These are phyloP conservation scores for Scorias spongiosa DNA, from an alignment of 2,329 filamentous ascomycete genomes.

Conservation along the genomic window DNA sequence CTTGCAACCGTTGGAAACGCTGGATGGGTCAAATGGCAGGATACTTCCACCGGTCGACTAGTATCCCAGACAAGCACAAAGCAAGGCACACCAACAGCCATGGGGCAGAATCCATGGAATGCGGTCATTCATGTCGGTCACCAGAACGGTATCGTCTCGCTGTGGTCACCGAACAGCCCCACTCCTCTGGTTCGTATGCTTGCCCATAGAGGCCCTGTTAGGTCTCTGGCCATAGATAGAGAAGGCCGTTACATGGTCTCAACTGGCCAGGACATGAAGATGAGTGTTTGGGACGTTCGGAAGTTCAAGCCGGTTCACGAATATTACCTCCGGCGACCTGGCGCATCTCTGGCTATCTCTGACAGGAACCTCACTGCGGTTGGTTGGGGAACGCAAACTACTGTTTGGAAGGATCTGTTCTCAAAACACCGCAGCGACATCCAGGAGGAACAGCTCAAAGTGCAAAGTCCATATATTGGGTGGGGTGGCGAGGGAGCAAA, in stretches of 20 bases:
- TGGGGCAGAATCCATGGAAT: conserved; percentile 83
- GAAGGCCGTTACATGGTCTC: conserved; percentile 94
- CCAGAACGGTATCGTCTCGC: conserved; percentile 82
- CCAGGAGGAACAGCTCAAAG: conserved; percentile 52
- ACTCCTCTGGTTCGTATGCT: conserved; percentile 82
- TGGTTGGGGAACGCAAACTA: conserved; percentile 78
- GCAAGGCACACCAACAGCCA: conserved; percentile 65
- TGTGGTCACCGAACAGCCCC: conserved; percentile 88
- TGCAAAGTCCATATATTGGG: conserved; percentile 78
- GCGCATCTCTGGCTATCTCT: conserved; percentile 71
- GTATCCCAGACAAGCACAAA: conserved; percentile 75
- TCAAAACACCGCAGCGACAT: conserved; percentile 41
- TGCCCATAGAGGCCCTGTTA: conserved; percentile 77
- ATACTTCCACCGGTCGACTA: conserved; percentile 82
- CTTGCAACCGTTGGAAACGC: conserved; percentile 71
- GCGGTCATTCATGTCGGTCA: conserved; percentile 85
- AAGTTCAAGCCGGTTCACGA: conserved; percentile 87
- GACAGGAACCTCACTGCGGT: conserved; percentile 79
- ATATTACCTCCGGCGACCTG: conserved; percentile 73
- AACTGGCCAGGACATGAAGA: conserved; percentile 73
- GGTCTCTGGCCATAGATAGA: conserved; percentile 69
- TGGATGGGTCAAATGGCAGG: conserved; percentile 83
- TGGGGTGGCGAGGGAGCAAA: conserved; percentile 78
- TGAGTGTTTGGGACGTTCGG: conserved; percentile 91
- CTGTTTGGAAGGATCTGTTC: conserved; percentile 84